Evolutionary conservation across 2,329 filamentous ascomycete genomes (phyloP).

Genomic region (Cladosporium sp.): DNA sequence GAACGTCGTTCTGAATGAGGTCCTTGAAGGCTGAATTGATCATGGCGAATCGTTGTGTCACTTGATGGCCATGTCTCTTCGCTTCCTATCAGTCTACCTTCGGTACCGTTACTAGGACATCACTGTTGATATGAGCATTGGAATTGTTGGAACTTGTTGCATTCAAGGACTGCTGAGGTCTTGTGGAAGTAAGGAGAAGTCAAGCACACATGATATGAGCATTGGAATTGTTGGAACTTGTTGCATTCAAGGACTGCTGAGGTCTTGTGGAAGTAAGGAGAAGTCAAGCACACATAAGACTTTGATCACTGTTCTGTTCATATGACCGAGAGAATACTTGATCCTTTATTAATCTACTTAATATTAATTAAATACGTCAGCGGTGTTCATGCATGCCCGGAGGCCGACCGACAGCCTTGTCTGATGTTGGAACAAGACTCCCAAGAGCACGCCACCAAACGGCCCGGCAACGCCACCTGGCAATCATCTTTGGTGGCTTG

Average conservation of each 20-base stretch:
- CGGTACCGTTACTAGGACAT: not conserved
- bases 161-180: no score
- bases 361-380: not conserved
- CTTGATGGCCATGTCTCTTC: not conserved
- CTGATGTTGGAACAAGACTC: conserved; percentile 5
- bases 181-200: not conserved
- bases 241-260: no score
- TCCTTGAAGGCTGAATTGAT: not conserved
- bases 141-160: no score
- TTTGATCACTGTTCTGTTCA: not conserved
- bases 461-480: conserved; percentile 1
- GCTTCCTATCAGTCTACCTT: not conserved
- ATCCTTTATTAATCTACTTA: not conserved
- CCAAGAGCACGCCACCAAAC: not conserved
- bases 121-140: no score
- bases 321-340: not conserved
- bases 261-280: not conserved
- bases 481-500: conserved; percentile 1
- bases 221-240: no score
- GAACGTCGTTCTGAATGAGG: not conserved
- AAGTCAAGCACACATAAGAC: not conserved
- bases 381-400: not conserved
- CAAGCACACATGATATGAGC: not conserved
- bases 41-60: not conserved
- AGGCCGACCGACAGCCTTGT: not conserved